Base-by-base conservation (phyloP, 169 alveolate species). In the Eimeria maxima region DNA sequence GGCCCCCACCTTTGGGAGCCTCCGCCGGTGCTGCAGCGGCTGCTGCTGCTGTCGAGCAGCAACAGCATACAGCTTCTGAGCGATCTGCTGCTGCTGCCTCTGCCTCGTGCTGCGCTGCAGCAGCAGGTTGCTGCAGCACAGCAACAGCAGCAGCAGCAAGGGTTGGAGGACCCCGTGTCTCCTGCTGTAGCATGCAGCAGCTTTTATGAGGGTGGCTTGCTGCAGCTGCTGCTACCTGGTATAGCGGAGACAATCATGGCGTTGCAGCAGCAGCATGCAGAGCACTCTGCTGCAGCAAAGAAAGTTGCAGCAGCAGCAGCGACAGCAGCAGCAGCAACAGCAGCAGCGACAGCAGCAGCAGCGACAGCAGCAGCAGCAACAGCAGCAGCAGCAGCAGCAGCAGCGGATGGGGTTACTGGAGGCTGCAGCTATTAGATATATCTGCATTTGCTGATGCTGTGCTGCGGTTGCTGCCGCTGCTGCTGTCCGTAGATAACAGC, bases 181-280 rank as follows among this genome's bases (percentile, higher is more conserved):
- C 67, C 29, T 42, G 47, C 73, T n/a, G 69, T 18, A 53, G 44
- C 73, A 53, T 7, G n/a, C 53, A 44, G 60, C 87, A 47, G 90
- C 90, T 50, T 29, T 45, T 81, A n/a, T 45, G 90, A 81, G 45
- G 90, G 71, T 4, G 8, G 73, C 22, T 11, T 81, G 90, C 90
- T 81, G 90, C 90, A 81, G 90, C 71, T 47, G 90, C 90, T 81
- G 90, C 90, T 81, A 73, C 90, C 69, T 4, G 90, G 90, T 5
- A 22, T 81, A 5, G 90, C 73, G 3, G 67, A 45, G 24, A 50
- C 90, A 50, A 29, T 81, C n/a, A 24, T 53, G 73, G 29, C 73
- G 47, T n/a, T 81, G 73, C 90, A 81, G 73, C 90, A 81, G 90
- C 90, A 81, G 71, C 71, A 50, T 16, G 50, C 42, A 1, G 45